Conservation (phyloP, 371 early-diverging fungal species). For the Mortierella sp. region DNA sequence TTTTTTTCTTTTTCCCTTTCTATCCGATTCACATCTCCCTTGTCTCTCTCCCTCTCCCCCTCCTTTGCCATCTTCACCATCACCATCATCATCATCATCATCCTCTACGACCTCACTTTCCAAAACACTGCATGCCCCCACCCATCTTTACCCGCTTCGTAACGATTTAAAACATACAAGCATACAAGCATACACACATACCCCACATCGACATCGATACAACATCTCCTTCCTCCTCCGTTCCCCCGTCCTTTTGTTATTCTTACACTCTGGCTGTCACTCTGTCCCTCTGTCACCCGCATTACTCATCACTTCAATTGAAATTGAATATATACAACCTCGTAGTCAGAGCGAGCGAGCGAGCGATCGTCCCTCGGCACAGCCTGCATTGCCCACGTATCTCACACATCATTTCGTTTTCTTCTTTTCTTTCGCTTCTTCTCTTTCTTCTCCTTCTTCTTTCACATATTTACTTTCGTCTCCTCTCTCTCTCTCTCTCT, state of each 20-base stretch:
- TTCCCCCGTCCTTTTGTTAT: background rate
- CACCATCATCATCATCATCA: no score
- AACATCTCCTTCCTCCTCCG: background rate
- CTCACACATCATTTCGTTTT: background rate
- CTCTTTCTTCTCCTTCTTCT: background rate
- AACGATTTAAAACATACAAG: background rate
- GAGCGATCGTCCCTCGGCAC: conserved; percentile 2
- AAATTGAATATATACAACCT: background rate
- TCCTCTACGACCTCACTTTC: background rate
- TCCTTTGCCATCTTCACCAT: no score
- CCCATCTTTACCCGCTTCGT: background rate
- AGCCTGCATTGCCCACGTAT: background rate
- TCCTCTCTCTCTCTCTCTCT: background rate
- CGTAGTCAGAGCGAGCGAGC: no score
- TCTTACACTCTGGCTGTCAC: background rate
- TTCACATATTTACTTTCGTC: no score
- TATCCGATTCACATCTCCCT: no score
- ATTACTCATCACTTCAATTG: background rate
- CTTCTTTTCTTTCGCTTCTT: background rate
- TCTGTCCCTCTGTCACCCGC: background rate
- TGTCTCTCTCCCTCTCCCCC: background rate
- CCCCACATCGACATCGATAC: background rate
- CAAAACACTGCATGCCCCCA: background rate
- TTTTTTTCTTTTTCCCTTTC: conserved; percentile 11
- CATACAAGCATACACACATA: background rate